Evolutionary conservation across 108 stramenopile genomes (phyloP), one percentile per base, ranked within the genome.

Genomic region (Pseudonitzschia multiseries): DNA sequence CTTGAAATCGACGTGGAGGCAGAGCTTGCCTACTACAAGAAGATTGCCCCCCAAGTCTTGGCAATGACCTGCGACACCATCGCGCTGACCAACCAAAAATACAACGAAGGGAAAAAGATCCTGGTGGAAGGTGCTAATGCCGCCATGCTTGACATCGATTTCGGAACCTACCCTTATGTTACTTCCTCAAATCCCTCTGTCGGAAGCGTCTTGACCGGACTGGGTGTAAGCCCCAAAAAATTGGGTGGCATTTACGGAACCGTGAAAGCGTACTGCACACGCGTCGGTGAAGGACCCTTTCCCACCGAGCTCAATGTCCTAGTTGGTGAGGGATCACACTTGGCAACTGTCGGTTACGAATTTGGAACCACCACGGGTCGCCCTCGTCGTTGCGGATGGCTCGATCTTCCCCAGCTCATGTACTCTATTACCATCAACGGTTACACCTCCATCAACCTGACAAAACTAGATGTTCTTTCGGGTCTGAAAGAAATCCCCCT

Each of bases 221-320:
- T 99, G 31, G 99, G 99, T 27, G 93, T 99, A 1, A 81, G 93
- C 29, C 99, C 98, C n/a, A 79, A 80, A 60, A 98, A 98, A 87
- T 73, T 98, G 50, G 59, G 90, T 63, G 93, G 93, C 26, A 96
- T 97, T 68, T 94, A 93, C 76, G 99, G 98, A 50, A 98, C 97
- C 13, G 96, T 98, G 52, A 99, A 99, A 87, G 95, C 97, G 29
- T 99, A 99, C 89, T 97, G 96, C 77, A 99, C 99, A 14, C 91
- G 99, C 51, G 99, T 99, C 18, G 99, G 99, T n/a, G 96, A 96
- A 76, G 99, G 99, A 0, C 99, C 99, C 15, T 99, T 99, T 87
- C 98, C 98, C 29, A 99, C 99, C 31, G 99, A 99, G 76, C 82
- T 97, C 50, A 81, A 87, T 9, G 89, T 86, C 46, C 77, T 82